These are phyloP conservation scores for Lactarius evosmus DNA, from an alignment of 768 basidiomycete species.

Conservation along the genomic window DNA sequence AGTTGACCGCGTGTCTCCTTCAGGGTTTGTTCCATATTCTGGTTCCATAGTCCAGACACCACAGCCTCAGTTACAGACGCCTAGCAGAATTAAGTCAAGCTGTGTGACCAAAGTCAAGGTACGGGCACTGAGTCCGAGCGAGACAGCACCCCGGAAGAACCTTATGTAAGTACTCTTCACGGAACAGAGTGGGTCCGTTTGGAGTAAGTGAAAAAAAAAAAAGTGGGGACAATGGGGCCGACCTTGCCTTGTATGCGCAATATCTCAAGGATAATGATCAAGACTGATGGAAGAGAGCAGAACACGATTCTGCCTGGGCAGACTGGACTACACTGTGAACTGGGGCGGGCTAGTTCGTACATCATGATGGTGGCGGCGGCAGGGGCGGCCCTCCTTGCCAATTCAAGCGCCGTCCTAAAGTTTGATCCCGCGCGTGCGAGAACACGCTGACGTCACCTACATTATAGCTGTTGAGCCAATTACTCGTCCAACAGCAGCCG, in stretches of 20 bases:
- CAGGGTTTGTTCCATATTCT: slow-evolving; percentile 18
- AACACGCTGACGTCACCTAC: slow-evolving; percentile 20
- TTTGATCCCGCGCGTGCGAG: slow-evolving; percentile 13
- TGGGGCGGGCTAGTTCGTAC: neutral
- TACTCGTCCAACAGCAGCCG: neutral
- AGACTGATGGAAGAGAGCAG: neutral
- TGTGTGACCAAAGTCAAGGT: slow-evolving; percentile 20
- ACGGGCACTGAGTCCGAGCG: neutral
- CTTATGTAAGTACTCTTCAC: slow-evolving; percentile 23
- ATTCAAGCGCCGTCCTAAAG: slow-evolving; percentile 25
- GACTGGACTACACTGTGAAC: neutral
- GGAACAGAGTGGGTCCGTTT: slow-evolving; percentile 22
- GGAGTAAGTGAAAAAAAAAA: neutral
- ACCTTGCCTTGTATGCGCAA: neutral
- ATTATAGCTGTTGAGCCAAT: slow-evolving; percentile 2
- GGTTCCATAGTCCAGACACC: slow-evolving; percentile 20
- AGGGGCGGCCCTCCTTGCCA: neutral
- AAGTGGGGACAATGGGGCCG: neutral
- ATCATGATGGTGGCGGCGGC: neutral
- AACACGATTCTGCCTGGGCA: neutral
- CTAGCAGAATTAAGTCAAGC: slow-evolving; percentile 18
- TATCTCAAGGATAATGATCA: neutral
- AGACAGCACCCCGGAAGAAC: neutral
- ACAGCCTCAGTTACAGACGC: slow-evolving; percentile 13
- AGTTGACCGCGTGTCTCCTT: slow-evolving; percentile 14